A percentile compares a stretch with the other conserved stretches of the same genome.
These are phyloP conservation scores for Cladosporium halotolerans DNA, from an alignment of 2,329 filamentous ascomycete genomes.

Conservation along the genomic window DNA sequence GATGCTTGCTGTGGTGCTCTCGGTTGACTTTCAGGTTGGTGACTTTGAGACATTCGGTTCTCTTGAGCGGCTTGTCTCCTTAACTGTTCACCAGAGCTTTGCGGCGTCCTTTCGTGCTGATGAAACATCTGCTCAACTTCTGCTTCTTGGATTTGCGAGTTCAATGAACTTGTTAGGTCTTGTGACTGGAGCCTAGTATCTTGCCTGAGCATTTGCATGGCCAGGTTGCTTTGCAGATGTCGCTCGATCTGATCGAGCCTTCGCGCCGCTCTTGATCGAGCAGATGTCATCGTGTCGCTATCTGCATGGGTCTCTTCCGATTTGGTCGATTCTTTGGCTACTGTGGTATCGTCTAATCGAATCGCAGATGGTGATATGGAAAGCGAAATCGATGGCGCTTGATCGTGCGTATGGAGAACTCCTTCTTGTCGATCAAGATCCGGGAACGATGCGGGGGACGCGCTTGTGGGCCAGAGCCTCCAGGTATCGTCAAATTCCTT, in stretches of 20 bases:
- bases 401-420: no score
- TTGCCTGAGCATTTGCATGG: not conserved
- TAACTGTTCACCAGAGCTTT: no score
- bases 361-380: no score
- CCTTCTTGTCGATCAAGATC: no score
- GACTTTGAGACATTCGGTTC: not conserved
- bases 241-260: slow-evolving; percentile 1
- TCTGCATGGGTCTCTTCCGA: not conserved
- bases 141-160: no score
- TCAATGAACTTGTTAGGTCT: not conserved
- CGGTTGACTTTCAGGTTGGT: not conserved
- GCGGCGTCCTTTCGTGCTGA: no score
- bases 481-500: not conserved
- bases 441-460: no score
- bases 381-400: no score
- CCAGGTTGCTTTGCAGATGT: not conserved
- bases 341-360: no score
- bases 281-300: not conserved
- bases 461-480: not conserved
- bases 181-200: not conserved
- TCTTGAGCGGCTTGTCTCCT: no score
- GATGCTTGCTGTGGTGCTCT: not conserved
- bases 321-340: not conserved
- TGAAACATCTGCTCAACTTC: no score
- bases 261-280: not conserved